Base-by-base conservation (phyloP, 768 basidiomycete species). In the Suillus sp. region DNA sequence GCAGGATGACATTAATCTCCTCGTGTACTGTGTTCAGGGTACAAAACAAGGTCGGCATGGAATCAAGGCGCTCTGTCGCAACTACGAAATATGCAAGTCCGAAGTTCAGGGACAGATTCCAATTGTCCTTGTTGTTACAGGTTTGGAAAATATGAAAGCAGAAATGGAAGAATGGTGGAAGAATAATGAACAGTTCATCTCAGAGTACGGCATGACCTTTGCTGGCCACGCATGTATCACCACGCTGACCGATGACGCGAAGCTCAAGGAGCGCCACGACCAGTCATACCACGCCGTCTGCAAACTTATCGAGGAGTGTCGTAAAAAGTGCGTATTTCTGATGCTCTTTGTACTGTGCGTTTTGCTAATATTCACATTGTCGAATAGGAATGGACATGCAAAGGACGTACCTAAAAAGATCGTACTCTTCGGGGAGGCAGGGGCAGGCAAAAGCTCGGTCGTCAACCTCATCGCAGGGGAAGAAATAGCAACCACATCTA, bases 381-480 rank as follows among this genome's bases (percentile, higher is more conserved):
- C 20, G 9, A 27, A 13, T 51, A 30, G 50, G 50, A 30, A 30
- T 16, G 6, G 5, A 22, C 22, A 65, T 43, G 32, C 66, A 56
- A 74, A 74, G 14, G 50, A 25, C 13, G 22, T 13, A 14, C 47
- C 67, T 32, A 38, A 67, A 57, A 74, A 76, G 18, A 56, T 74
- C 27, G 67, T 74, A n/a, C 68, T 74, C 53, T 74, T 74, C 35
- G 74, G 74, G 27, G 74, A 74, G 62, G 68, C 67, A 1, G 74
- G 74, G 1, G 74, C 76, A 59, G 77, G 78, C 16, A 83, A 83
- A 62, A 83, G 82, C 59, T 80, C 79, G 20, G 71, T 81, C 47
- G 70, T 83, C 63, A 83, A 82, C 68, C 74, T 82, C 69, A 64
- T 82, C n/a, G 70, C 71, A 30, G 74, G 71, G 34, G 18, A 61